Conservation (phyloP, 371 early-diverging fungal species). For the Haplosporangium sp. region DNA sequence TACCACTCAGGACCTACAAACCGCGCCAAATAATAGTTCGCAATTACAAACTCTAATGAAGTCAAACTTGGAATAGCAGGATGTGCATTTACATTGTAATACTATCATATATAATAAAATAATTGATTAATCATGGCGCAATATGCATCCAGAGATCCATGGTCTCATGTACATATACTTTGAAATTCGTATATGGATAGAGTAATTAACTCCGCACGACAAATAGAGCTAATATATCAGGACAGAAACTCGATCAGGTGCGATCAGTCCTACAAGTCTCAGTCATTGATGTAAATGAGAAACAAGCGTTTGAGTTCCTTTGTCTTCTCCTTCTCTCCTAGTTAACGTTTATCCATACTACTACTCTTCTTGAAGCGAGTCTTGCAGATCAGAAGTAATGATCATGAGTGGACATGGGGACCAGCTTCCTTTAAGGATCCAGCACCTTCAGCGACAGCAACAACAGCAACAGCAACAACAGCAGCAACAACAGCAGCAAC, state of each 20-base stretch:
- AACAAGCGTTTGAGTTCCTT: background rate
- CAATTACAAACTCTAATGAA: background rate
- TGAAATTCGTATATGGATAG: background rate
- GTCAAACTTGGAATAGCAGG: background rate
- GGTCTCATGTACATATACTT: background rate
- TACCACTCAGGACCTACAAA: background rate
- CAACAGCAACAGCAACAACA: slow-evolving; percentile 8
- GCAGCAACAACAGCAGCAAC: slow-evolving; percentile 12
- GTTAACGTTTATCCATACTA: too few relatives aligned
- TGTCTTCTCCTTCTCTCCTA: background rate
- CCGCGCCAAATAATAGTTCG: background rate
- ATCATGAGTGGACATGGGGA: background rate
- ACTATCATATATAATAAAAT: too few relatives aligned
- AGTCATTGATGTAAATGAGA: background rate
- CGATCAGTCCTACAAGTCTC: background rate
- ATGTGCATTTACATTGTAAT: background rate
- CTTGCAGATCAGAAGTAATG: background rate
- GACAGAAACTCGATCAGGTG: background rate
- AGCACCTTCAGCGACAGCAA: background rate
- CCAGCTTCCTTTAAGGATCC: background rate
- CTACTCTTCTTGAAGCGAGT: background rate
- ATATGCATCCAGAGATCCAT: background rate
- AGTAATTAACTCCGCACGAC: background rate
- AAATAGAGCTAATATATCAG: background rate
- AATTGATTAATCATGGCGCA: background rate